Evolutionary conservation across 148 eudicot species (phyloP), one percentile per base, ranked within the genome.

Genomic region (Drosera capensis): DNA sequence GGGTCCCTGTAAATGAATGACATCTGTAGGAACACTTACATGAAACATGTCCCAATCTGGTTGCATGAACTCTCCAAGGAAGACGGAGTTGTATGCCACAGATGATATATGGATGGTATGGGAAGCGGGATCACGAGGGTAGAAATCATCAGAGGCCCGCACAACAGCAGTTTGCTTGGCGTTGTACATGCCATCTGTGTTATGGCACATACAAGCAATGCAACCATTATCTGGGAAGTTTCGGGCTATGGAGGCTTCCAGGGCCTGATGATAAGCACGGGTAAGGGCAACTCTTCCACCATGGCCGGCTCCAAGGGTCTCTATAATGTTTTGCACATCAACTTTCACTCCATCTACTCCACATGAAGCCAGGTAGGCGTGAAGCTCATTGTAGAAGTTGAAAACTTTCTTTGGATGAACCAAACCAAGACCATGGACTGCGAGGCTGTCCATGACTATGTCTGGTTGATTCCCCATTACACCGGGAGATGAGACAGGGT

Each of bases 31-130:
- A n/a, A n/a, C n/a, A 66, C 94, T 74, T 60, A 83, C 94, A 45
- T 90, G 97, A 51, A 90, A 90, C 97, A 90, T 90, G 51, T 90
- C 97, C 97, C 97, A 90, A 64, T 90, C 97, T 16, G 95, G 97
- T 24, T 68, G 86, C 93, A 80, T 84, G 52, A 90, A 75, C 54
- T 90, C 97, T 29, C 95, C 97, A n/a, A 90, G 83, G 70, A 90
- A 90, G 15, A 84, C 13, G 0, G 92, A 68, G 45, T 90, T 90
- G 51, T 80, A 90, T 23, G 93, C 79, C 20, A 90, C 97, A 2
- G 95, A 78, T 11, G 93, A 71, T 36, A 90, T 84, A 45, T 90
- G 95, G 41, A 90, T 78, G 28, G 97, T 90, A 60, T 90, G 95
- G 16, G 97, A 90, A 60, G 97, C 95, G 36, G 97, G 95, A 47